These are phyloP conservation scores for Penicillium argentinense DNA, from an alignment of 495 filamentous ascomycete genomes.

Conservation along the genomic window DNA sequence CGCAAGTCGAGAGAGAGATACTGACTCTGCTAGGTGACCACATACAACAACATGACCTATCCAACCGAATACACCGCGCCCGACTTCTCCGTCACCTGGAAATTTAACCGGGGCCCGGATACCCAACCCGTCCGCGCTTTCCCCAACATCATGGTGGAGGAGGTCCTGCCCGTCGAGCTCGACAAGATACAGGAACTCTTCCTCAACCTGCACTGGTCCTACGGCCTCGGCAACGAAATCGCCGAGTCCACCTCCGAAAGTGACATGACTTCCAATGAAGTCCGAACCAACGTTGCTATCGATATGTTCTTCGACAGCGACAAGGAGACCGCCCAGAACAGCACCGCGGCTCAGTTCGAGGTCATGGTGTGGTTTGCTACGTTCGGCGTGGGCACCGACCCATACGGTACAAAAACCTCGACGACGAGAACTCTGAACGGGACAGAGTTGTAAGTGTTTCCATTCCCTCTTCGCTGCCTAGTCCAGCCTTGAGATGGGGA, in stretches of 20 bases:
- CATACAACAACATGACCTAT: conserved; percentile 36
- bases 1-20: background rate
- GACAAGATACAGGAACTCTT: conserved; percentile 19
- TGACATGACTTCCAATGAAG: conserved; percentile 12
- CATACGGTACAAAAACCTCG: conserved; percentile 31
- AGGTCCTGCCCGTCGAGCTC: conserved; percentile 24
- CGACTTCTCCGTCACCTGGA: conserved; percentile 38
- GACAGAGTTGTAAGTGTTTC: conserved; percentile 32
- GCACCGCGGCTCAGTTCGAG: conserved; percentile 35
- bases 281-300: conserved; percentile 44
- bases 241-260: conserved; percentile 13
- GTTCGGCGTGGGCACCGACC: conserved; percentile 22
- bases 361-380: conserved; percentile 47
- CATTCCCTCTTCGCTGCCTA: background rate
- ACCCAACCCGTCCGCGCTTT: conserved; percentile 38
- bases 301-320: conserved; percentile 48
- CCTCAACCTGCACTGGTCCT: conserved; percentile 37
- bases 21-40: conserved; percentile 26
- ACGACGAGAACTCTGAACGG: no score
- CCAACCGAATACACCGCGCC: conserved; percentile 30
- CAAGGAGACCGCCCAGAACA: conserved; percentile 23
- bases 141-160: conserved; percentile 34
- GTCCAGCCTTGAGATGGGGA: background rate
- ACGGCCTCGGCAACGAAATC: conserved; percentile 30
- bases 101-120: conserved; percentile 22